Conservation (phyloP, 805 yeast species). For the Saturnispora saitoi region DNA sequence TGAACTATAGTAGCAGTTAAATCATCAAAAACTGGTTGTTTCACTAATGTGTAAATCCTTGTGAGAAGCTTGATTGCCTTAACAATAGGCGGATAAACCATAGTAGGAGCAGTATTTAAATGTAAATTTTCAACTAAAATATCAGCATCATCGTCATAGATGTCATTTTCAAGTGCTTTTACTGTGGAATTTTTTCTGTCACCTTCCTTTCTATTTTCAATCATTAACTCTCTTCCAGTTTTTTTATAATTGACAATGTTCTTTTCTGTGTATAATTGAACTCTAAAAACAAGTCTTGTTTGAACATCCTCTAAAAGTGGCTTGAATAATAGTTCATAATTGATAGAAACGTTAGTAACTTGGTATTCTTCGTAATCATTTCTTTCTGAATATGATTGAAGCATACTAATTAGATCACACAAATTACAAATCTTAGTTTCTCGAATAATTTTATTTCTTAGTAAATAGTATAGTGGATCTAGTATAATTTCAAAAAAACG, state of each 20-base stretch:
- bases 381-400: slow-evolving; percentile 64
- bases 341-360: slow-evolving; percentile 24
- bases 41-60: slow-evolving; percentile 71
- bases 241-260: slow-evolving; percentile 62
- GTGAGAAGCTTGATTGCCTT: slow-evolving; percentile 63
- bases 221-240: slow-evolving; percentile 55
- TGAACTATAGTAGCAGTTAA: slow-evolving; percentile 83
- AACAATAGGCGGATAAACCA: slow-evolving; percentile 58
- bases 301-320: slow-evolving; percentile 75
- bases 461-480: slow-evolving; percentile 69
- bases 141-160: background rate
- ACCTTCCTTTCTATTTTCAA: slow-evolving; percentile 34
- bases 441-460: slow-evolving; percentile 58
- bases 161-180: background rate
- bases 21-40: slow-evolving; percentile 75
- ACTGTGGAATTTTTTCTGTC: background rate
- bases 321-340: slow-evolving; percentile 52
- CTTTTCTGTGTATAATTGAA: slow-evolving; percentile 63
- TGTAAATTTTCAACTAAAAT: slow-evolving; percentile 10
- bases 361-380: slow-evolving; percentile 24
- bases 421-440: slow-evolving; percentile 61
- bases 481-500: slow-evolving; percentile 52
- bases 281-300: slow-evolving; percentile 68
- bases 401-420: slow-evolving; percentile 66
- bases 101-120: slow-evolving; percentile 2